A percentile compares a stretch with the other conserved stretches of the same genome.
phyloP scores from a whole-genome alignment of 306 rosid species.

The Pterocarpus macrocarpus region DNA sequence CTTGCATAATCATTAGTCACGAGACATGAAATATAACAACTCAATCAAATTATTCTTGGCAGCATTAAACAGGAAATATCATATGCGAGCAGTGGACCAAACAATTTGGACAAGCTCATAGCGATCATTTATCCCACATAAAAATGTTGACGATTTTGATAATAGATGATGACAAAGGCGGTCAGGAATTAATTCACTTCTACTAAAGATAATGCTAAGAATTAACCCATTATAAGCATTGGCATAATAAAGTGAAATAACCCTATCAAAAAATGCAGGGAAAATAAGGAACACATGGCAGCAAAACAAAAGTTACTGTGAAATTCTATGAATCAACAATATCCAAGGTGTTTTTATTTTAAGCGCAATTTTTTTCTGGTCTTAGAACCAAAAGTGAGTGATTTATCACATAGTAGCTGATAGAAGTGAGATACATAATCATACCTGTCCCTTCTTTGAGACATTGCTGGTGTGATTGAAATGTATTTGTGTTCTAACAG shows the following conservation, averaged over 20 bases:
- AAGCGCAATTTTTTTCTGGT: neutral
- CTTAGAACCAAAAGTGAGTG: neutral
- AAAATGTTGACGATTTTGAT: neutral
- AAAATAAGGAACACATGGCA: neutral
- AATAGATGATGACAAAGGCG: constrained; percentile 13
- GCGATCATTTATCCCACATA: neutral
- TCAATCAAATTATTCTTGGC: constrained; percentile 18
- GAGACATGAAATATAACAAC: neutral
- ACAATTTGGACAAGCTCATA: no score
- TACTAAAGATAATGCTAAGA: constrained; percentile 11
- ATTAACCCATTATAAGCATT: constrained; percentile 8
- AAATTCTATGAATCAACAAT: constrained; percentile 19
- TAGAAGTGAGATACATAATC: neutral
- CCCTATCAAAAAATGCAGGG: neutral
- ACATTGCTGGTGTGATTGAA: constrained; percentile 90
- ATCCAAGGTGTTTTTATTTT: neutral
- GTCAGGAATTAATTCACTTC: neutral
- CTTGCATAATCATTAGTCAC: neutral
- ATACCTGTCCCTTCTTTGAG: constrained; percentile 97
- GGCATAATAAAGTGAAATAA: constrained; percentile 14
- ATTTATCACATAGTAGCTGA: neutral
- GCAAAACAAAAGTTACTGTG: constrained; percentile 7
- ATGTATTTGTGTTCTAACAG: constrained; percentile 77
- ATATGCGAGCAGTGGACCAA: neutral
- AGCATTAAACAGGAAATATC: constrained; percentile 17